Base-by-base conservation (phyloP, 305 asterid species). In the Fraxinus angustifolia region DNA sequence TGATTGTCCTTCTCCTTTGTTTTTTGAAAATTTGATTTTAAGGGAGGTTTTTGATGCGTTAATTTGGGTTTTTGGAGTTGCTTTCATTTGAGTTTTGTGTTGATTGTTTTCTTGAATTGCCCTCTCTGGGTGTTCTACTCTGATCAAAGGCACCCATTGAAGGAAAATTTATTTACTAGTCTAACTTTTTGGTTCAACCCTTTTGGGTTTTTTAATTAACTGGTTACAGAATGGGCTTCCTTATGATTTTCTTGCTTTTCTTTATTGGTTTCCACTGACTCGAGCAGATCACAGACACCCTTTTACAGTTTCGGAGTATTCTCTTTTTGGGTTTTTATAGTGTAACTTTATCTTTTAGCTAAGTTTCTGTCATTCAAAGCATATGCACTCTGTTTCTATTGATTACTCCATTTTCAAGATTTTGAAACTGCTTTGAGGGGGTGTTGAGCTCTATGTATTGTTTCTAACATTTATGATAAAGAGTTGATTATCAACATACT, bases 51-150 rank as follows among this genome's bases (percentile, higher is more conserved):
- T 23, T 17, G 80, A 10, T 56, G 72, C 21, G 67, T 73, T 48
- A 31, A 30, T 73, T 60, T 42, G 67, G 35, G 77, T 42, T 73
- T 58, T 79, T 78, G 36, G 73, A 71, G 77, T 72, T 34, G 65
- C 40, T 80, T 53, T 35, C 33, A 2, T 38, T 58, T 58, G 48
- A 33, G 75, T 71, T 76, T 58, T 56, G 11, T 72, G 56, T 71
- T 56, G 28, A 67, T 74, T 79, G 42, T 5, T 83, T 56, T 50
- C 17, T 82, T 76, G 50, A 7, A 79, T 62, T 77, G 58, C n/a
- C 58, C 34, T 4, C 33, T 75, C 30, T 33, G 8, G 75, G 31
- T 16, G 74, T 65, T 21, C n/a, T 70, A 80, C 38, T 53, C 77
- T 50, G 72, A 79, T 10, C 48, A 17, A 19, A 80, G 60, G 6